Conservation (phyloP, 2,329 filamentous ascomycete species). For the Aspergillus arachidicola region DNA sequence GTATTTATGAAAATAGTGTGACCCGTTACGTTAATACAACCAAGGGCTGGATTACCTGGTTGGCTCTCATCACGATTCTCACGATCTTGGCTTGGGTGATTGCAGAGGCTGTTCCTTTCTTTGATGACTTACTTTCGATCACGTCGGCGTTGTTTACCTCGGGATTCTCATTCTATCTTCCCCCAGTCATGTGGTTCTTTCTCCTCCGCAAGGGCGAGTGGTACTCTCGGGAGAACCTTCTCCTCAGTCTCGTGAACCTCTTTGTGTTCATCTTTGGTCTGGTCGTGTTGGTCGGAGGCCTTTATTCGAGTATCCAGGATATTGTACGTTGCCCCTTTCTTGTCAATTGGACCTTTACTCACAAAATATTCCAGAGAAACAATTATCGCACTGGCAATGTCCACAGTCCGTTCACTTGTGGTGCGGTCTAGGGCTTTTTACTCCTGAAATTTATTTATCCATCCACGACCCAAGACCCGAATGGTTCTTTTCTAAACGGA, state of each 20-base stretch:
- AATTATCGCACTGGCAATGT: neutral
- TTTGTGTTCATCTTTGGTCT: neutral
- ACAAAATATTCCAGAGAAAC: neutral
- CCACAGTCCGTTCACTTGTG: neutral
- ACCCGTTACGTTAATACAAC: neutral
- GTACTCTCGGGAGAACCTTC: conserved; percentile 40
- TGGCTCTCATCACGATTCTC: neutral
- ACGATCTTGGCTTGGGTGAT: neutral
- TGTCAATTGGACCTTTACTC: neutral
- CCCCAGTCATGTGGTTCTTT: conserved; percentile 43
- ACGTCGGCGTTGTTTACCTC: conserved; percentile 72
- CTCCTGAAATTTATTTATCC: neutral
- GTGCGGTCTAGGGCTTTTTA: neutral
- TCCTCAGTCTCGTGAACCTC: neutral
- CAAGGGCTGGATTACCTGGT: conserved; percentile 1
- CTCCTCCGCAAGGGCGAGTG: conserved; percentile 24
- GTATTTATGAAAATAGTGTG: neutral
- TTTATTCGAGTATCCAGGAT: neutral
- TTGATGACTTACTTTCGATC: neutral
- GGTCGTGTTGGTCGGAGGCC: neutral
- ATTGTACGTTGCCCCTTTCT: neutral
- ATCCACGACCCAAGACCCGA: neutral
- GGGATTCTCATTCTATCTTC: conserved; percentile 78
- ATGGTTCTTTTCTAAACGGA: neutral
- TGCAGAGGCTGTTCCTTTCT: neutral